Conservation (phyloP, 192 early-diverging fungal genomes). For the Coemansia sp. region DNA sequence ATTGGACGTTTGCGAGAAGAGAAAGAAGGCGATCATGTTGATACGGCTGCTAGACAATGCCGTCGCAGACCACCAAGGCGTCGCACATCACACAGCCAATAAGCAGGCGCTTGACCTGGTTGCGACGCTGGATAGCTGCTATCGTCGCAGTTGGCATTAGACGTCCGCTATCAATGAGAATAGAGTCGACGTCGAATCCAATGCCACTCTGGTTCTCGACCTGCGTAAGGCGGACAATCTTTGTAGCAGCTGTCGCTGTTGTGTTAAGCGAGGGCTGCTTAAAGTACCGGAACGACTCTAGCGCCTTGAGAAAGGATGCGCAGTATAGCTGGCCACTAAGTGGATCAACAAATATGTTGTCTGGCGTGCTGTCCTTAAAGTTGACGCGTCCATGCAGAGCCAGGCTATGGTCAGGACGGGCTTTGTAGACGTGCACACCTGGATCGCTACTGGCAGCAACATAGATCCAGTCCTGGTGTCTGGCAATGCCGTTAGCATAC, state of each 20-base stretch:
- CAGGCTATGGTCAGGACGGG: background rate
- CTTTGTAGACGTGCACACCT: conserved; percentile 30
- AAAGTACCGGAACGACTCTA: conserved; percentile 28
- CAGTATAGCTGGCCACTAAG: conserved; percentile 43
- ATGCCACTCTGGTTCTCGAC: background rate
- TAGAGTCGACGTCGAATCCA: conserved; percentile 21
- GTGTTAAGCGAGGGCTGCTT: conserved; percentile 31
- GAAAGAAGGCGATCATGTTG: background rate
- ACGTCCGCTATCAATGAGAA: conserved; percentile 37
- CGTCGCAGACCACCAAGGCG: conserved; percentile 22
- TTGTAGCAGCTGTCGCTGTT: conserved; percentile 25
- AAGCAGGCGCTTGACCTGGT: conserved; percentile 30
- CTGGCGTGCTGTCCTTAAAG: conserved; percentile 29
- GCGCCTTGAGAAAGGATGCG: conserved; percentile 24
- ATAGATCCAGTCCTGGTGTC: conserved; percentile 29
- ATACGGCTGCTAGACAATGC: background rate
- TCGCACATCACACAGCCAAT: conserved; percentile 42
- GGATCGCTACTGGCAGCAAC: conserved; percentile 44
- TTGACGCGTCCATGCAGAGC: conserved; percentile 16
- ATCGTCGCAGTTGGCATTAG: conserved; percentile 47
- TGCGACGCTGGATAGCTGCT: conserved; percentile 43
- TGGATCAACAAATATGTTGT: conserved; percentile 40
- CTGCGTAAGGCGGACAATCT: conserved; percentile 27
- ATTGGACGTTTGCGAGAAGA: background rate
- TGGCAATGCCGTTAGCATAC: conserved; percentile 50